These are phyloP conservation scores for Lumnitzera racemosa DNA, from an alignment of 345 rosid species.

Conservation along the genomic window DNA sequence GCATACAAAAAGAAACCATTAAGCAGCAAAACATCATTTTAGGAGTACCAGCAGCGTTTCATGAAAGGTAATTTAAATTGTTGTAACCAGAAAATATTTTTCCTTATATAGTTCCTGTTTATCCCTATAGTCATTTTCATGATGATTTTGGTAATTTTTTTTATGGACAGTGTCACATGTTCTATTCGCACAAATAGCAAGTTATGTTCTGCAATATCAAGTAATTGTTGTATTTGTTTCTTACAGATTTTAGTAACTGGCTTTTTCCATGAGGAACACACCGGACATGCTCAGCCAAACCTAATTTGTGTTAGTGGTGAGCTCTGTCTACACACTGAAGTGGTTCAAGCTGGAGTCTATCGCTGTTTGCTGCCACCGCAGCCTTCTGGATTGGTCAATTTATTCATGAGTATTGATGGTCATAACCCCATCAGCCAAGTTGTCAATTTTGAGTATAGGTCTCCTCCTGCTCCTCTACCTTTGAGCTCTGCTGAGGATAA, in stretches of 20 bases:
- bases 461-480: conserved; percentile 24
- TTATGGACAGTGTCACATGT: too few species aligned
- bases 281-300: conserved; percentile 46
- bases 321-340: conserved; percentile 41
- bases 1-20: too few species aligned
- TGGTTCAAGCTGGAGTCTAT: conserved; percentile 75
- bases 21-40: too few species aligned
- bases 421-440: conserved; percentile 73
- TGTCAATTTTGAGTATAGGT: conserved; percentile 64
- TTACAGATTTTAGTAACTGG: neutral
- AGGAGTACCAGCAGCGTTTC: too few species aligned
- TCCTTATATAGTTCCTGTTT: too few species aligned
- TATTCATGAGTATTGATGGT: conserved; percentile 74
- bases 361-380: conserved; percentile 68
- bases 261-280: conserved; percentile 35
- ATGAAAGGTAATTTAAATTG: too few species aligned
- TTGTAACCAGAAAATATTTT: too few species aligned
- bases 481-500: conserved; percentile 33
- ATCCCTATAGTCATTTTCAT: too few species aligned
- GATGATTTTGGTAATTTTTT: too few species aligned
- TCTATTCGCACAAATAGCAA: too few species aligned
- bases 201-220: too few species aligned
- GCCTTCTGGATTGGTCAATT: conserved; percentile 53
- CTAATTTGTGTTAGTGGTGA: conserved; percentile 75
- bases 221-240: neutral